phyloP scores from a whole-genome alignment of 352 stramenopile genomes.

The Globisporangium sylvaticum region DNA sequence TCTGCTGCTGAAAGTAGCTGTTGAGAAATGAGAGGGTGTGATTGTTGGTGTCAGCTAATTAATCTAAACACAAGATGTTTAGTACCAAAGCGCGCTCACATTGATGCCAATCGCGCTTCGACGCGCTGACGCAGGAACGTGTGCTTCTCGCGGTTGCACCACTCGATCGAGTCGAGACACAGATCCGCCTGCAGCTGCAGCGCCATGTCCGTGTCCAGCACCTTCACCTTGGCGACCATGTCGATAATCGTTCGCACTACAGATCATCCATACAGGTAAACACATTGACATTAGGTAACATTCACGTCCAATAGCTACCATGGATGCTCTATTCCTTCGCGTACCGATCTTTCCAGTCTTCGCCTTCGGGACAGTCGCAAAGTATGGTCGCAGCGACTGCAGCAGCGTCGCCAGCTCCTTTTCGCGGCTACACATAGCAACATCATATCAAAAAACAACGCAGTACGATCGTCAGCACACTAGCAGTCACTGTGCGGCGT shows the following conservation, averaged over 20 bases:
- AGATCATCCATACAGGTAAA: conserved; percentile 4
- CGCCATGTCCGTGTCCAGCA: conserved; percentile 85
- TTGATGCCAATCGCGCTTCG: conserved; percentile 92
- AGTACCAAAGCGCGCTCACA: conserved; percentile 31
- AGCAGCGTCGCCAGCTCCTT: conserved; percentile 86
- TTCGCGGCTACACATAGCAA: conserved; percentile 46
- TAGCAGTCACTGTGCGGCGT: background rate
- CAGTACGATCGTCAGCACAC: background rate
- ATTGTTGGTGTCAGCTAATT: background rate
- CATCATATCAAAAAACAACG: no score
- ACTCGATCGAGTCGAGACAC: conserved; percentile 94
- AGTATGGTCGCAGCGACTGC: conserved; percentile 91
- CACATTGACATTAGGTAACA: background rate
- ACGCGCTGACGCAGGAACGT: conserved; percentile 98
- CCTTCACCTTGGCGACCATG: conserved; percentile 92
- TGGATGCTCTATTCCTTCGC: conserved; percentile 4
- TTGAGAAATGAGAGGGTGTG: background rate
- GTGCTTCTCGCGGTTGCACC: conserved; percentile 92
- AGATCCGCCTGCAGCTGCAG: conserved; percentile 94
- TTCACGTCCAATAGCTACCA: background rate
- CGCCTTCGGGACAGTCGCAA: conserved; percentile 93
- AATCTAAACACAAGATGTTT: background rate
- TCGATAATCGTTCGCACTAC: conserved; percentile 96
- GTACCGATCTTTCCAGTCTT: conserved; percentile 97
- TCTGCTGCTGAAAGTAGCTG: conserved; percentile 85